Evolutionary conservation across 805 yeast species (phyloP).

Genomic region (Ogataea degrootiae): DNA sequence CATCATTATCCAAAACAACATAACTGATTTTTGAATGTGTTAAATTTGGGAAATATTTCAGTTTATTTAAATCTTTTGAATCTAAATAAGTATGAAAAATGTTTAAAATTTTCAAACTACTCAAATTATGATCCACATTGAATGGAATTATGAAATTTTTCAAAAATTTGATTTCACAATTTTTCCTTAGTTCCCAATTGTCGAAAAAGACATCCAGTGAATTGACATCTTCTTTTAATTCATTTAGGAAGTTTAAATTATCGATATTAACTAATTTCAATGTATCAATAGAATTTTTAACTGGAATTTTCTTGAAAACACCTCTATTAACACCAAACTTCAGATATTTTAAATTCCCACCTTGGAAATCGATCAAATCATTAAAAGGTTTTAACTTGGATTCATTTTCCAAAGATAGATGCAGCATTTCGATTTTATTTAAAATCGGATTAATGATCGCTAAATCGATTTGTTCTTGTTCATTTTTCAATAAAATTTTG

Average conservation of each 20-base stretch:
- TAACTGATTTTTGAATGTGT: conserved; percentile 27
- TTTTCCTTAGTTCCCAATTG: conserved; percentile 28
- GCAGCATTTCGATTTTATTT: conserved; percentile 23
- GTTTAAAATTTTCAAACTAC: conserved; percentile 21
- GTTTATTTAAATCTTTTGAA: conserved; percentile 22
- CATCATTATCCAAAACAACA: conserved; percentile 25
- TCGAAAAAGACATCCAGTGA: conserved; percentile 29
- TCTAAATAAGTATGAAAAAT: conserved; percentile 28
- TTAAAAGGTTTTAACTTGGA: conserved; percentile 25
- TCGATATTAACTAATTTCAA: conserved; percentile 28
- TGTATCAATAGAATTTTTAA: conserved; percentile 18
- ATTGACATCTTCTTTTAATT: conserved; percentile 14
- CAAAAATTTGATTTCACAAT: conserved; percentile 23
- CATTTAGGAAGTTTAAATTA: conserved; percentile 24
- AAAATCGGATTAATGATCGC: conserved; percentile 21
- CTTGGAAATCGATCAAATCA: conserved; percentile 23
- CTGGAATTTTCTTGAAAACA: conserved; percentile 22
- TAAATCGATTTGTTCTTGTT: conserved; percentile 28
- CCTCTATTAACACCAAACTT: conserved; percentile 30
- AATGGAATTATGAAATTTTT: conserved; percentile 20
- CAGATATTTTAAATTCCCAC: conserved; percentile 19
- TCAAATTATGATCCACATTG: conserved; percentile 12
- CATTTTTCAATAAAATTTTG: conserved; percentile 27
- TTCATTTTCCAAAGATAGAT: conserved; percentile 27
- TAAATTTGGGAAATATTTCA: conserved; percentile 25